Evolutionary conservation across 225 moss, liverwort and hornwort species (phyloP), one percentile per base, ranked within the genome.

Genomic region (Sphagnum tenellum): DNA sequence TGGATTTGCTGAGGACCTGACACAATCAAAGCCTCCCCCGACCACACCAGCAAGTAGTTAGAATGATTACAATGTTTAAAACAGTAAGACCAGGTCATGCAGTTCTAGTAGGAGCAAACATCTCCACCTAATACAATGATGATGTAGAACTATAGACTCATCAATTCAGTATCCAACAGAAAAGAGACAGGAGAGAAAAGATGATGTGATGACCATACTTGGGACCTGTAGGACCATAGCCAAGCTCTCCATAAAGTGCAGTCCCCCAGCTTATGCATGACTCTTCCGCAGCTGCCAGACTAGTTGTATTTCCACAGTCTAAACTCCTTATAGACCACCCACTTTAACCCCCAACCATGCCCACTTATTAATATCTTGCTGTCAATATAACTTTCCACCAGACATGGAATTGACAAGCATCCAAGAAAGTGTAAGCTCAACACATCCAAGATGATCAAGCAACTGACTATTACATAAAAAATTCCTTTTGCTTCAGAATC

Each of bases 241-340:
- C 94, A 12, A 94, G 89, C 76, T 94, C 94, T 74, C 94, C 94
- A 63, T 94, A 84, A 14, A 74, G 71, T 50, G 83, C 87, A 48
- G 94, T 94, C 62, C 94, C 94, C 89, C 89, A 94, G 72, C 94
- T 94, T 55, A 94, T 94, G 72, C 94, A 94, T 11, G 94, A 94
- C 50, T 82, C 69, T 57, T 94, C 94, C 66, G 91, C 91, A 60
- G 94, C 91, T 56, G 91, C 94, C 67, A 89, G 76, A 79, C 87
- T 94, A 68, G 77, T 89, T 44, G 87, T 77, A 65, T 86, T 94
- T 52, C 94, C 94, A 66, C 83, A 88, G 69, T 94, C 94, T 82
- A 94, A 80, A 81, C 94, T 94, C 61, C 94, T 85, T 66, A 94
- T 91, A 57, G 75, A 75, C 94, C 94, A 94, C 14, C 94, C 94